phyloP scores from a whole-genome alignment of 768 basidiomycete genomes.

The Collybia sordida region DNA sequence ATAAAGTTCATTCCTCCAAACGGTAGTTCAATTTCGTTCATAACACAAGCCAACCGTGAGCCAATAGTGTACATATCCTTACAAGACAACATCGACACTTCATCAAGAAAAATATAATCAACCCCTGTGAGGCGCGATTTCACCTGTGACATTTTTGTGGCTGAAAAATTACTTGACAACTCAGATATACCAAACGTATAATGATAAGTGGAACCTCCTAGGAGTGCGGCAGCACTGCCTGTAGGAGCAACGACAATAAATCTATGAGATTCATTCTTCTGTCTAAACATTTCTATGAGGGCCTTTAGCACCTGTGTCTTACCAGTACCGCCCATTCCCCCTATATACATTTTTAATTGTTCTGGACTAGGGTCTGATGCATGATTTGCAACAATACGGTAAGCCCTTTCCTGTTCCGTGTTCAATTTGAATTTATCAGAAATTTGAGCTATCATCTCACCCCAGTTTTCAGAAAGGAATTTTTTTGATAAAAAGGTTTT shows the following conservation, averaged over 20 bases:
- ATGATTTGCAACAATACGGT: slow-evolving; percentile 25
- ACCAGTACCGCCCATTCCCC: slow-evolving; percentile 29
- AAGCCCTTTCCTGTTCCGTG: slow-evolving; percentile 28
- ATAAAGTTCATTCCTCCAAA: slow-evolving; percentile 36
- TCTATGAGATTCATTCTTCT: slow-evolving; percentile 14
- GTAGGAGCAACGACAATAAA: slow-evolving; percentile 23
- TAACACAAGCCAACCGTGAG: slow-evolving; percentile 12
- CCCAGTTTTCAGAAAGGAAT: background rate
- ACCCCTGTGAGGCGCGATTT: slow-evolving; percentile 22
- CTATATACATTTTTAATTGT: slow-evolving; percentile 27
- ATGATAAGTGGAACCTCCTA: slow-evolving; percentile 34
- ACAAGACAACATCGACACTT: slow-evolving; percentile 39
- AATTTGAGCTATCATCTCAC: background rate
- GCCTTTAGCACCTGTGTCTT: slow-evolving; percentile 24
- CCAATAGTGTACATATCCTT: slow-evolving; percentile 26
- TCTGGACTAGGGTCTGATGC: background rate
- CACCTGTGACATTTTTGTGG: slow-evolving; percentile 4
- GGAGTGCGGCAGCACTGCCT: slow-evolving; percentile 25
- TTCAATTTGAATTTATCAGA: slow-evolving; percentile 20
- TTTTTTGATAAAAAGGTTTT: background rate
- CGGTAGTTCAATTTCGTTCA: slow-evolving; percentile 13
- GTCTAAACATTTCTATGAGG: slow-evolving; percentile 15
- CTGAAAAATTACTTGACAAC: too few relatives aligned
- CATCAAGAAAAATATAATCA: slow-evolving; percentile 40
- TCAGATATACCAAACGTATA: slow-evolving; percentile 25